phyloP scores from a whole-genome alignment of 345 rosid genomes.

The Lepidium africanum region DNA sequence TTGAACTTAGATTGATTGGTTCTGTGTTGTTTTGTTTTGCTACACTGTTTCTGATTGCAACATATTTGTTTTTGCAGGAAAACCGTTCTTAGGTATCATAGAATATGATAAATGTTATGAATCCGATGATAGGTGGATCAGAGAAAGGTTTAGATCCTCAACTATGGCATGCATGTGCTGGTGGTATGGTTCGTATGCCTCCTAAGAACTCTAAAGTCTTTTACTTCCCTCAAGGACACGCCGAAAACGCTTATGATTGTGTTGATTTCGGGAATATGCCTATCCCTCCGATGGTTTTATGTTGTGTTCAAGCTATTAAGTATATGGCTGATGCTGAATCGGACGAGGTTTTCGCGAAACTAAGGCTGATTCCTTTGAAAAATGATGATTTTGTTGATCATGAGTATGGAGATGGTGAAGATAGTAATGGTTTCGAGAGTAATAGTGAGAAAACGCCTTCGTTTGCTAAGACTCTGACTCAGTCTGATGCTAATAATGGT shows the following conservation, averaged over 20 bases:
- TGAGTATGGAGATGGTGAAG: conserved; percentile 24
- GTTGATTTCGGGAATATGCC: conserved; percentile 43
- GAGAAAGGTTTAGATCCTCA: conserved; percentile 81
- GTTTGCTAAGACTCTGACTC: conserved; percentile 91
- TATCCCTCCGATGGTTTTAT: conserved; percentile 50
- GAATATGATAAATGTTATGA: conserved; percentile 41
- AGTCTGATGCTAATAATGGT: conserved; percentile 96
- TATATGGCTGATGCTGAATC: conserved; percentile 87
- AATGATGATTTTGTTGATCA: conserved; percentile 33
- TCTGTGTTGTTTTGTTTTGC: background rate
- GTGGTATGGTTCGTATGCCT: conserved; percentile 95
- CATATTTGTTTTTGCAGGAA: background rate
- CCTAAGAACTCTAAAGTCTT: conserved; percentile 59
- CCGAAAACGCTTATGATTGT: conserved; percentile 69
- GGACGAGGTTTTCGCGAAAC: conserved; percentile 80
- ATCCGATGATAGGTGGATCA: conserved; percentile 31
- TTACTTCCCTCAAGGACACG: conserved; percentile 95
- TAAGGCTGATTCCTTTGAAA: conserved; percentile 48
- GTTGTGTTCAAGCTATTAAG: conserved; percentile 57
- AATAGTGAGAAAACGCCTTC: conserved; percentile 62
- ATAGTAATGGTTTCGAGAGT: conserved; percentile 30
- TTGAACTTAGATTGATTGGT: background rate
- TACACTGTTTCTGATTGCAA: background rate
- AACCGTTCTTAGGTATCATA: background rate
- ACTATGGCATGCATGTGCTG: conserved; percentile 99